phyloP scores from a whole-genome alignment of 176 grass and related monocot species.

The Melocanna baccifera region DNA sequence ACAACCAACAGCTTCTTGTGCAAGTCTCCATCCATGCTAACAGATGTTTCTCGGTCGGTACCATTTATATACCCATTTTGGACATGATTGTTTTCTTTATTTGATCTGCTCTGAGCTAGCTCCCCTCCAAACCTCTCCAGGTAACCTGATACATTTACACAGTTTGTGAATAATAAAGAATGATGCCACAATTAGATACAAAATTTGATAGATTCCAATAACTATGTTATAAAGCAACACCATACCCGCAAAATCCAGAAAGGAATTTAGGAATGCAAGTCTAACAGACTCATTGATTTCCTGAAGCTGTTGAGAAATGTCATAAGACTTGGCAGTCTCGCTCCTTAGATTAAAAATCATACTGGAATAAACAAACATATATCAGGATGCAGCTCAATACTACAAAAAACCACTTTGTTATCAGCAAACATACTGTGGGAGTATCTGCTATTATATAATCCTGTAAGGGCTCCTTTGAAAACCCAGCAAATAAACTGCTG shows the following conservation, averaged over 20 bases:
- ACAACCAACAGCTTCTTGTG: constrained; percentile 89
- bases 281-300: constrained; percentile 98
- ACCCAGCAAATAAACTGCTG: no score
- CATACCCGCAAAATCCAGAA: constrained; percentile 95
- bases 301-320: constrained; percentile 80
- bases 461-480: no score
- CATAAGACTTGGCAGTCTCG: constrained; percentile 67
- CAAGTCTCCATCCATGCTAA: constrained; percentile 40
- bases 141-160: constrained; percentile 70
- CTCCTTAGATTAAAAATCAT: constrained; percentile 87
- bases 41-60: constrained; percentile 48
- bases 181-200: background rate
- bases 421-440: background rate
- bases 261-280: constrained; percentile 96
- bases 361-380: constrained; percentile 53
- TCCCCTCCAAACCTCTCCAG: constrained; percentile 73
- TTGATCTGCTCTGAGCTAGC: constrained; percentile 72
- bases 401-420: background rate
- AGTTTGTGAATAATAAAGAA: constrained; percentile 12
- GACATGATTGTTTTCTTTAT: constrained; percentile 67
- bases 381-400: constrained; percentile 13
- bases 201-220: constrained; percentile 4
- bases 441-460: no score
- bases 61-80: constrained; percentile 86
- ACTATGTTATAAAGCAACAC: constrained; percentile 17